Evolutionary conservation across 1,284 basidiomycete genomes (phyloP).

Genomic region (Veloboletus limbatus): DNA sequence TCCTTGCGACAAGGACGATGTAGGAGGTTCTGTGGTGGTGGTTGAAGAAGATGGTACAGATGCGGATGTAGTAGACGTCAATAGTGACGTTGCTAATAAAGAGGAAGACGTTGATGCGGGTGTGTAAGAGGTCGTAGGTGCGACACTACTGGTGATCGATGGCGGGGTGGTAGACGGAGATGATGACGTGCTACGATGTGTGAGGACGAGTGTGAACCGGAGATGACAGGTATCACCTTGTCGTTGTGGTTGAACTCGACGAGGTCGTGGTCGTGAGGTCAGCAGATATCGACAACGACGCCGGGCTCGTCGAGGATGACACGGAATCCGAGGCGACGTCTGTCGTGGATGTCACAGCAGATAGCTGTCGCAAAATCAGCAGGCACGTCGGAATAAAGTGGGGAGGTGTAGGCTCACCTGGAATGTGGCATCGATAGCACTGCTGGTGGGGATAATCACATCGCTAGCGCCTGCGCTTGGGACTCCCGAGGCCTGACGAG

Average conservation of each 20-base stretch:
- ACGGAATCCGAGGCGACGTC: background rate
- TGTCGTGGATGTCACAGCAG: too few species aligned
- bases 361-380: too few species aligned
- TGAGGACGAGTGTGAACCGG: background rate
- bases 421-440: too few species aligned
- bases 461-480: too few species aligned
- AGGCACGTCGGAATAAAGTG: too few species aligned
- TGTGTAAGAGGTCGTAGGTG: too few species aligned
- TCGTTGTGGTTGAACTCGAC: conserved; percentile 4
- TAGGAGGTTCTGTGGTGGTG: conserved; percentile 2
- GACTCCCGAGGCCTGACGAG: too few species aligned
- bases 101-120: background rate
- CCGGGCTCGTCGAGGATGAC: background rate
- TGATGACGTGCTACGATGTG: background rate
- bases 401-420: background rate
- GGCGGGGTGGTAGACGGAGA: background rate
- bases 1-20: conserved; percentile 3
- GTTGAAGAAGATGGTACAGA: background rate
- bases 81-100: too few species aligned
- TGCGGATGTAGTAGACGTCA: conserved; percentile 1
- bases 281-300: background rate
- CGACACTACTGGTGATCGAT: too few species aligned
- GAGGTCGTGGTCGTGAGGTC: background rate
- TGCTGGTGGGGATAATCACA: too few species aligned
- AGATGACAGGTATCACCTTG: conserved; percentile 14